Evolutionary conservation across 2,329 filamentous ascomycete species (phyloP), one percentile per base, ranked within the genome.

Genomic region (Tolypocladium guangdongense): DNA sequence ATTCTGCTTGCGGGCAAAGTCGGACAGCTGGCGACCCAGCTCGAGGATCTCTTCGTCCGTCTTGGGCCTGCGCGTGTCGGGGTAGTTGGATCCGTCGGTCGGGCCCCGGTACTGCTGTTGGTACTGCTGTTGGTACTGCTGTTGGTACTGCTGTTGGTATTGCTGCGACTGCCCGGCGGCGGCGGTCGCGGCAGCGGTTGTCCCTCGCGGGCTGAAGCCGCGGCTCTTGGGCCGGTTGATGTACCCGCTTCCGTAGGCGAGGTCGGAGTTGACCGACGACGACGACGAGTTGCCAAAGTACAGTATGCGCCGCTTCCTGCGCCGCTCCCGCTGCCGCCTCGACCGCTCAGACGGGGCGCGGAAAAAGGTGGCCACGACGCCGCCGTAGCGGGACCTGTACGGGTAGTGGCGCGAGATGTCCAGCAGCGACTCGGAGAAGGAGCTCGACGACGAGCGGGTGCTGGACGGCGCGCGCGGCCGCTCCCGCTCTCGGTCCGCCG

Each of bases 181-280:
- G 7, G 30, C 18, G 7, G 27, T 14, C 32, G 39, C 2, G 30
- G 18, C 37, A 2, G 36, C 27, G 4, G 8, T 35, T 54, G 57
- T 49, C 56, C 58, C 61, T 51, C 58, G 58, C 32, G 62, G 62
- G 52, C 64, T 63, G 24, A 62, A 58, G 46, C 59, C 64, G 39
- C 63, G 63, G 51, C 61, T 62, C 56, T 65, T 68, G 10, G 60
- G 55, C 37, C 69, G 68, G 56, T 74, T 75, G 48, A 80, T 71
- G 57, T 78, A 84, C 18, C 82, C 83, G 52, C 71, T 75, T 11
- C 84, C 84, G 63, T 87, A 88, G 11, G 84, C 84, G 56, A 88
- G 69, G 63, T 88, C 85, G 22, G 78, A 81, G 65, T 86, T 82
- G 52, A 86, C 74, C 1, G 83, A 86, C 0, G 83, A 86, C 2